A percentile compares a stretch with the other conserved stretches of the same genome.
These are phyloP conservation scores for Chloropicon primus DNA, from an alignment of 139 green algal species.

Conservation along the genomic window DNA sequence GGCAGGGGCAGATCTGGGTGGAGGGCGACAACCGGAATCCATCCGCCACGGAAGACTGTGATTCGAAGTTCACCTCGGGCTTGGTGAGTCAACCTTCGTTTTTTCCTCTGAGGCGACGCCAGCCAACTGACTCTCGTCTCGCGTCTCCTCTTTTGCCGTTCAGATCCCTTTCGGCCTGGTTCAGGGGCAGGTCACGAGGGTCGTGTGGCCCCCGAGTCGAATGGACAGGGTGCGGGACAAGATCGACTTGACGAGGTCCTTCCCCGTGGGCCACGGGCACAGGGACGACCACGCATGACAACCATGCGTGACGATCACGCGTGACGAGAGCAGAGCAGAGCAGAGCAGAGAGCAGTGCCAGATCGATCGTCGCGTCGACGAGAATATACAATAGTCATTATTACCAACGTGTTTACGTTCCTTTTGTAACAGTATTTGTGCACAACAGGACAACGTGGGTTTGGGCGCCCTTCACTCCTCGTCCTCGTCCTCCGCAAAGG, in stretches of 20 bases:
- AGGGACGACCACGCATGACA: too few species aligned
- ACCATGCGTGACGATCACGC: too few species aligned
- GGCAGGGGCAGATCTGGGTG: not conserved
- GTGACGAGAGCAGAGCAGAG: too few species aligned
- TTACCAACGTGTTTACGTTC: too few species aligned
- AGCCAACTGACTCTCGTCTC: not conserved
- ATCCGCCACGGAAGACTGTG: too few species aligned
- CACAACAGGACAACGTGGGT: too few species aligned
- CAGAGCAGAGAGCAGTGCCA: not conserved
- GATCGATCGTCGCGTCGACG: too few species aligned
- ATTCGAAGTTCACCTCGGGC: not conserved
- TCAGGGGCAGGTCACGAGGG: not conserved
- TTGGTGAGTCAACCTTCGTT: not conserved
- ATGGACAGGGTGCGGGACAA: not conserved
- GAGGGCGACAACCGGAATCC: not conserved
- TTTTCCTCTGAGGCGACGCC: not conserved
- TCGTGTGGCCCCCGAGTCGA: not conserved
- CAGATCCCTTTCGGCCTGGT: not conserved
- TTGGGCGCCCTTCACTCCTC: not conserved
- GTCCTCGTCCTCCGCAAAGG: not conserved
- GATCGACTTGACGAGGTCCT: not conserved
- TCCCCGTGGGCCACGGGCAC: not conserved
- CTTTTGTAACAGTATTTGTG: too few species aligned
- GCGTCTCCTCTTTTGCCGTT: not conserved
- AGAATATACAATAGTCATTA: too few species aligned